Percentiles rank a stretch among this genome's conserved stretches.
Conservation (phyloP, 2,329 filamentous ascomycete species). For the Colletotrichum lini region DNA sequence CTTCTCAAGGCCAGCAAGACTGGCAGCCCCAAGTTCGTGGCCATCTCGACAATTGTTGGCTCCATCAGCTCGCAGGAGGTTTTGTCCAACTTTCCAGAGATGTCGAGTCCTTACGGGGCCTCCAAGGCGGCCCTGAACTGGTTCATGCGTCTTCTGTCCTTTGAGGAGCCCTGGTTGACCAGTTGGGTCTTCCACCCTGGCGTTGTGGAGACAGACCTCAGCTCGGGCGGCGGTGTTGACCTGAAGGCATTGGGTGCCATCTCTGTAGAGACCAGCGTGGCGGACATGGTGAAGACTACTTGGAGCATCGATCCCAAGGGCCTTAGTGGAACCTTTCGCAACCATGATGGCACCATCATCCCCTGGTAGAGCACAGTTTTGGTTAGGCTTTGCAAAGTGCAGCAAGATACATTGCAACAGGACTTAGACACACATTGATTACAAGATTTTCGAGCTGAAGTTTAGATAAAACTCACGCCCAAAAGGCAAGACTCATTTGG, state of each 20-base stretch:
- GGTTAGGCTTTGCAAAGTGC: not conserved
- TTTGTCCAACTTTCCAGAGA: conserved; percentile 39
- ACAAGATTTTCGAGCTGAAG: no score
- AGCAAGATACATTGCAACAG: not conserved
- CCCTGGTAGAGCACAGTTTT: conserved; percentile 1
- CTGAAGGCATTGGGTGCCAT: conserved; percentile 29
- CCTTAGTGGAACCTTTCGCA: conserved; percentile 19
- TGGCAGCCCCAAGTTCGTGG: conserved; percentile 47
- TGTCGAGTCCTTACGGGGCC: conserved; percentile 57
- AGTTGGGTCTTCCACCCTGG: conserved; percentile 52
- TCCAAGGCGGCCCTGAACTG: conserved; percentile 57
- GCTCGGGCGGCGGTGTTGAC: not conserved
- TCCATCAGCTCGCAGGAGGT: conserved; percentile 46
- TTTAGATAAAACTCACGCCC: no score
- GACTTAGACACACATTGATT: no score
- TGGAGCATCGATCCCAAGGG: conserved; percentile 8
- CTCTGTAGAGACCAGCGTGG: conserved; percentile 42
- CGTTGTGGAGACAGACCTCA: conserved; percentile 40
- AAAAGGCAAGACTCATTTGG: no score
- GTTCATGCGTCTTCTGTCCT: conserved; percentile 50
- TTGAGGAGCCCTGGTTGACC: conserved; percentile 52
- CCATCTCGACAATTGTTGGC: conserved; percentile 46
- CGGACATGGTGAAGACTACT: conserved; percentile 4
- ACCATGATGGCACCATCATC: conserved; percentile 19
- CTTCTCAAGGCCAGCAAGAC: conserved; percentile 46